A percentile compares a stretch with the other conserved stretches of the same genome.
Evolutionary conservation across 2,329 filamentous ascomycete species (phyloP).

Genomic region (Fusarium zealandicum): DNA sequence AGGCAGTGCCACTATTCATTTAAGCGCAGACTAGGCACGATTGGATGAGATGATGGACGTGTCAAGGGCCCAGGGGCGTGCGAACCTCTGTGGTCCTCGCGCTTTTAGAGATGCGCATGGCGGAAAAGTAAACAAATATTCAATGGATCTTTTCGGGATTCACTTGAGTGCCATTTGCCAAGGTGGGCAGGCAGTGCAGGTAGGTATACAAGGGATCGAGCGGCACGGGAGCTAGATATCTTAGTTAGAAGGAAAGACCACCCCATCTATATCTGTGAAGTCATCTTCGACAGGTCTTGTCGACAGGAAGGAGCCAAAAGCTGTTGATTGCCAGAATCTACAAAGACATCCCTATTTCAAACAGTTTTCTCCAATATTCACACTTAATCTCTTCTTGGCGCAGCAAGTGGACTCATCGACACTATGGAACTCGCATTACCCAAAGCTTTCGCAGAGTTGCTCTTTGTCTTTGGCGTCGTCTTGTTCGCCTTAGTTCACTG

Average conservation of each 20-base stretch:
- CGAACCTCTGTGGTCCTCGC: constrained; percentile 1
- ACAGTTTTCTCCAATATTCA: background rate
- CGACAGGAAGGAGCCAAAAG: too few relatives aligned
- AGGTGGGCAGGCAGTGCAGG: background rate
- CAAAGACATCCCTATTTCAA: background rate
- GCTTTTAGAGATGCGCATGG: background rate
- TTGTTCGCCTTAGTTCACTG: constrained; percentile 10
- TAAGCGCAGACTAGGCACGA: background rate
- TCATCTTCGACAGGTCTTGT: background rate
- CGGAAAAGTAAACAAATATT: background rate
- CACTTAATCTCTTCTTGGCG: background rate
- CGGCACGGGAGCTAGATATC: background rate
- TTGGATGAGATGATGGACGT: background rate
- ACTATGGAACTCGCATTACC: constrained; percentile 19
- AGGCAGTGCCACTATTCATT: constrained; percentile 1
- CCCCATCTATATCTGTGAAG: constrained; percentile 2
- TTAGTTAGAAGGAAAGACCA: constrained; percentile 1
- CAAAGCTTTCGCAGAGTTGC: constrained; percentile 13
- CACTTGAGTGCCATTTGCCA: background rate
- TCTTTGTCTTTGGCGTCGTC: constrained; percentile 10
- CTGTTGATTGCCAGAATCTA: background rate
- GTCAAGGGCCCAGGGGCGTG: background rate
- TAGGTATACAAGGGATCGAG: background rate
- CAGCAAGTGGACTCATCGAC: background rate
- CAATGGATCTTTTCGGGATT: background rate